These are phyloP conservation scores for Scheffersomyces titani DNA, from an alignment of 1,139 yeast species.

Conservation along the genomic window DNA sequence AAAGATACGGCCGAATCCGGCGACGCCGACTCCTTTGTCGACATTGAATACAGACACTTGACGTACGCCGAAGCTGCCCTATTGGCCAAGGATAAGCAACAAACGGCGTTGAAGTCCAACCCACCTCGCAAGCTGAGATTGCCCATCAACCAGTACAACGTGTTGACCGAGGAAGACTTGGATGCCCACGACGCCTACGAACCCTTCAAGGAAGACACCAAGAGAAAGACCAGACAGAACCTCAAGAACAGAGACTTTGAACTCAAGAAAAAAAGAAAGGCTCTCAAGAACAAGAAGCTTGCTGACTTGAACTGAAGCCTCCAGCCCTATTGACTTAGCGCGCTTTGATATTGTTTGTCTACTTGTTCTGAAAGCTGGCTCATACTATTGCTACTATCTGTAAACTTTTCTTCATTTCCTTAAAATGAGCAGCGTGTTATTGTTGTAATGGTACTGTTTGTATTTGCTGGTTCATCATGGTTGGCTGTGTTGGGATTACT, in stretches of 20 bases:
- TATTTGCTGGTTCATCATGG: not conserved
- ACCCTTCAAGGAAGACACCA: not conserved
- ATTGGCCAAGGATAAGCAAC: constrained; percentile 22
- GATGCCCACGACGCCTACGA: not conserved
- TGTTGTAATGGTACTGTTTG: not conserved
- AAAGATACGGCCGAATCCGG: constrained; percentile 19
- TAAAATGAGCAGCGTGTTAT: not conserved
- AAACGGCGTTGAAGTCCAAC: constrained; percentile 4
- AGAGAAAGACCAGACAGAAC: constrained; percentile 1
- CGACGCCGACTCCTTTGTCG: constrained; percentile 36
- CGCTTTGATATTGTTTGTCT: not conserved
- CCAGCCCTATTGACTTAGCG: not conserved
- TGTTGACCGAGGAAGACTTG: constrained; percentile 7
- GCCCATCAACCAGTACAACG: constrained; percentile 10
- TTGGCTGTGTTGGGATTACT: not conserved
- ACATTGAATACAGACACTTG: constrained; percentile 36
- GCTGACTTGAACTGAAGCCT: constrained; percentile 1
- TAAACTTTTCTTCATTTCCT: not conserved
- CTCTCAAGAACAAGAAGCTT: constrained; percentile 14
- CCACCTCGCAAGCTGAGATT: constrained; percentile 8
- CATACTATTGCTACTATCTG: not conserved
- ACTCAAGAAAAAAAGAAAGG: constrained; percentile 9
- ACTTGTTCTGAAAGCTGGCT: not conserved
- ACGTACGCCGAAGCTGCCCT: constrained; percentile 50
- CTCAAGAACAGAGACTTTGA: constrained; percentile 1